A percentile compares a stretch with the other conserved stretches of the same genome.
Conservation (phyloP, 345 rosid species). For the Citrus sp. region DNA sequence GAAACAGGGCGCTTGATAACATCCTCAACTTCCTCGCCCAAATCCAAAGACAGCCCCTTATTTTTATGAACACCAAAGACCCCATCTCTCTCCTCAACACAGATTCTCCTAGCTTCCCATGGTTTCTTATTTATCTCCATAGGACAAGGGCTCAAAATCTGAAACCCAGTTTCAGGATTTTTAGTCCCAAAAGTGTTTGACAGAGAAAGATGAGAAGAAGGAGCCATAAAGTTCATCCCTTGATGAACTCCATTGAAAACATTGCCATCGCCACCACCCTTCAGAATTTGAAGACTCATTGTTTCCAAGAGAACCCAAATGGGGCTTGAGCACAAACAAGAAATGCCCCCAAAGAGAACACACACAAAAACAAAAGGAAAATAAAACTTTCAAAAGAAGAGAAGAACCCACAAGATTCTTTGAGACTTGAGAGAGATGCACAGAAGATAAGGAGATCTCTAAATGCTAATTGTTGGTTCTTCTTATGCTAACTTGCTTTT, state of each 20-base stretch:
- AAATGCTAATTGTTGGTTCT: not conserved
- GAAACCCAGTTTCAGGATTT: constrained; percentile 31
- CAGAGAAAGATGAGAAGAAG: constrained; percentile 20
- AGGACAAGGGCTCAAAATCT: constrained; percentile 21
- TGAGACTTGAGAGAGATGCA: no score
- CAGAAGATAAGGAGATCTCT: not conserved
- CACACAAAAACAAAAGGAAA: not conserved
- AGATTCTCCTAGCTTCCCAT: constrained; percentile 18
- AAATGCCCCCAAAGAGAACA: not conserved
- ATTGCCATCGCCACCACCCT: constrained; percentile 1
- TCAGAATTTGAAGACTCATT: constrained; percentile 33
- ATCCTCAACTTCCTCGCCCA: constrained; percentile 21
- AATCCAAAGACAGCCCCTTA: constrained; percentile 23
- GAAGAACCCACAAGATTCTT: constrained; percentile 29
- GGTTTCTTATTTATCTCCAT: constrained; percentile 16
- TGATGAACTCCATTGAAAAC: constrained; percentile 20
- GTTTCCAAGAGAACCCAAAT: not conserved
- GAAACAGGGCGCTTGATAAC: constrained; percentile 11
- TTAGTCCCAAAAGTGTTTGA: constrained; percentile 13
- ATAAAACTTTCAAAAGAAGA: not conserved
- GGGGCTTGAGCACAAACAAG: no score
- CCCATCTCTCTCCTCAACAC: constrained; percentile 22
- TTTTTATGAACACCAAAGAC: constrained; percentile 18
- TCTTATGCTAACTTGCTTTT: not conserved
- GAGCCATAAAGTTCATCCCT: constrained; percentile 28